A percentile compares a stretch with the other conserved stretches of the same genome.
Evolutionary conservation across 768 basidiomycete species (phyloP).

Genomic region (Mycena alexandri): DNA sequence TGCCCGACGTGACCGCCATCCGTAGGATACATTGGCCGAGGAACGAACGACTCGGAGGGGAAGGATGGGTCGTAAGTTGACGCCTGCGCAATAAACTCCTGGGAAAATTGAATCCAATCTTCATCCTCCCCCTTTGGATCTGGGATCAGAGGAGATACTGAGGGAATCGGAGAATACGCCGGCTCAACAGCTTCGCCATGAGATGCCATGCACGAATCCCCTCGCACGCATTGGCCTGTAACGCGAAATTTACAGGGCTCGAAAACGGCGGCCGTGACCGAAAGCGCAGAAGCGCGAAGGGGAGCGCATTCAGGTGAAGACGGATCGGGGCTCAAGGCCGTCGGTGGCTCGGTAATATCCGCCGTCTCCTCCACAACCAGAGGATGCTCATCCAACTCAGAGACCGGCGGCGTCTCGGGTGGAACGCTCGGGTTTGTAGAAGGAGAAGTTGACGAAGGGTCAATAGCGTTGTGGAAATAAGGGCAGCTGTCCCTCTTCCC

Average conservation of each 20-base stretch:
- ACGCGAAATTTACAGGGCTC: conserved; percentile 26
- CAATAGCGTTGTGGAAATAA: conserved; percentile 18
- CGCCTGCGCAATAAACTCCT: conserved; percentile 9
- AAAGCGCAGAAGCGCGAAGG: not conserved
- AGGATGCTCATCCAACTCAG: conserved; percentile 7
- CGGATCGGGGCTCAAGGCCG: too few species aligned
- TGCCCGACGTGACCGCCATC: not conserved
- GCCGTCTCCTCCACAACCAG: not conserved
- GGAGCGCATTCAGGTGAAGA: not conserved
- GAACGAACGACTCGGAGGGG: not conserved
- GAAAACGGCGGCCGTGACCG: conserved; percentile 8
- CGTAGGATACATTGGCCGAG: not conserved
- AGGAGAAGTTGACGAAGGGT: not conserved
- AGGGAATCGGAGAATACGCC: conserved; percentile 28
- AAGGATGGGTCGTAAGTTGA: not conserved
- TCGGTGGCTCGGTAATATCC: not conserved
- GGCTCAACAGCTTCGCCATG: conserved; percentile 15
- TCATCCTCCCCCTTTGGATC: conserved; percentile 4
- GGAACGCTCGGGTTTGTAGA: not conserved
- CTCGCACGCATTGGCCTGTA: conserved; percentile 27
- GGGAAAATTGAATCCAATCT: conserved; percentile 31
- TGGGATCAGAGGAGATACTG: conserved; percentile 14
- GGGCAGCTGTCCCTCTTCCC: conserved; percentile 23
- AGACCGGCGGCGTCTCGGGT: not conserved
- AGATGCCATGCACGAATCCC: conserved; percentile 22